Evolutionary conservation across 257 asterid species (phyloP).

Genomic region (Knoxia roxburghii): DNA sequence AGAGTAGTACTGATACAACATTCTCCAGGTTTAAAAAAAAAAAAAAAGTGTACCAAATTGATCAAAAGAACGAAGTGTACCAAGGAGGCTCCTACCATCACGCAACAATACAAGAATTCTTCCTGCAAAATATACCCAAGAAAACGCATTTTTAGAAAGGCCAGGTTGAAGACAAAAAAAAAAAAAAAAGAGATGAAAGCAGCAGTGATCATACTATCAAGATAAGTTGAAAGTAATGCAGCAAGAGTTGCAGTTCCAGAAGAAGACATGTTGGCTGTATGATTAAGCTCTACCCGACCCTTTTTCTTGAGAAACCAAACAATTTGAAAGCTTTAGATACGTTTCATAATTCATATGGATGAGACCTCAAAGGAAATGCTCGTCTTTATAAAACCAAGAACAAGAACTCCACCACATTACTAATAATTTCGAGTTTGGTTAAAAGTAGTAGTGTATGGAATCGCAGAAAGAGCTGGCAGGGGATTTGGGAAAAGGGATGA

Average conservation of each 20-base stretch:
- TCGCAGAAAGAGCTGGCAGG: not conserved
- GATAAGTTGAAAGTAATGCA: conserved; percentile 31
- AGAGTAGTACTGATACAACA: not conserved
- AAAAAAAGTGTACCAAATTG: conserved; percentile 15
- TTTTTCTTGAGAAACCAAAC: too few relatives aligned
- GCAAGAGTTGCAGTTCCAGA: conserved; percentile 14
- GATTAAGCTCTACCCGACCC: too few relatives aligned
- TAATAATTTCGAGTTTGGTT: not conserved
- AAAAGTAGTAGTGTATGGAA: not conserved
- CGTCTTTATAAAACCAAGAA: not conserved
- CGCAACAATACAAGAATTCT: conserved; percentile 16
- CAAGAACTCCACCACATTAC: too few relatives aligned
- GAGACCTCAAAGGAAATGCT: not conserved
- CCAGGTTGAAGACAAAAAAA: not conserved
- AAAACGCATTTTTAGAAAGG: not conserved
- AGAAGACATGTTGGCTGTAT: conserved; percentile 13
- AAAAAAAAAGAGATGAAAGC: not conserved
- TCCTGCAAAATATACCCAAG: conserved; percentile 12
- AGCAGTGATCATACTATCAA: conserved; percentile 22
- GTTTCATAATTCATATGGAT: not conserved
- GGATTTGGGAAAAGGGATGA: not conserved
- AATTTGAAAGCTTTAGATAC: not conserved
- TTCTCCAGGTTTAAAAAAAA: not conserved
- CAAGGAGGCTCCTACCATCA: conserved; percentile 22
- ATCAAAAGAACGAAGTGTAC: conserved; percentile 28